These are phyloP conservation scores for Thelonectria rubi DNA, from an alignment of 2,329 filamentous ascomycete species.

Conservation along the genomic window DNA sequence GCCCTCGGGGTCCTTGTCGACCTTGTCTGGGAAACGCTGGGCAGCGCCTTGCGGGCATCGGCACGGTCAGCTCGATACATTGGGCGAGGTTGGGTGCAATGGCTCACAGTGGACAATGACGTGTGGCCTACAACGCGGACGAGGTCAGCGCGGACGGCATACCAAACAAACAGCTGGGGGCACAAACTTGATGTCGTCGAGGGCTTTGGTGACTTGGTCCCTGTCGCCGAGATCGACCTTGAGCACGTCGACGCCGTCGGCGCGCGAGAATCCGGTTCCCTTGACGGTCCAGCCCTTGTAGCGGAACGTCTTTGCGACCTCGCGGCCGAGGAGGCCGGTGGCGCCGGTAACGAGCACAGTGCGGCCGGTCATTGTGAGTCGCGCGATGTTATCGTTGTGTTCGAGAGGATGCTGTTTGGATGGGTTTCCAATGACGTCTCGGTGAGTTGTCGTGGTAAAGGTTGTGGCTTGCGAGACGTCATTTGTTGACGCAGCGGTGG, in stretches of 20 bases:
- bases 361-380: constrained; percentile 34
- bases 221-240: constrained; percentile 63
- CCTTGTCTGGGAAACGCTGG: constrained; percentile 87
- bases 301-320: constrained; percentile 77
- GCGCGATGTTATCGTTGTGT: neutral
- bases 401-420: no score
- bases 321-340: constrained; percentile 82
- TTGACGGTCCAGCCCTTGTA: constrained; percentile 69
- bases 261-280: constrained; percentile 78
- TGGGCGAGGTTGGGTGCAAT: neutral
- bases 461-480: neutral
- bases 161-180: neutral
- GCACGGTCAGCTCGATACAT: constrained; percentile 29
- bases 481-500: neutral
- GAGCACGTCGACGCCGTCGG: constrained; percentile 73
- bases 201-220: constrained; percentile 56
- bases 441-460: no score
- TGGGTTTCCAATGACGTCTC: no score
- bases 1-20: constrained; percentile 79
- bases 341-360: constrained; percentile 83
- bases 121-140: constrained; percentile 63
- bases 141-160: constrained; percentile 16
- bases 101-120: constrained; percentile 82
- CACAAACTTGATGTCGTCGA: constrained; percentile 64
- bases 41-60: constrained; percentile 71